Conservation (phyloP, 345 rosid species). For the Populus deltoides region DNA sequence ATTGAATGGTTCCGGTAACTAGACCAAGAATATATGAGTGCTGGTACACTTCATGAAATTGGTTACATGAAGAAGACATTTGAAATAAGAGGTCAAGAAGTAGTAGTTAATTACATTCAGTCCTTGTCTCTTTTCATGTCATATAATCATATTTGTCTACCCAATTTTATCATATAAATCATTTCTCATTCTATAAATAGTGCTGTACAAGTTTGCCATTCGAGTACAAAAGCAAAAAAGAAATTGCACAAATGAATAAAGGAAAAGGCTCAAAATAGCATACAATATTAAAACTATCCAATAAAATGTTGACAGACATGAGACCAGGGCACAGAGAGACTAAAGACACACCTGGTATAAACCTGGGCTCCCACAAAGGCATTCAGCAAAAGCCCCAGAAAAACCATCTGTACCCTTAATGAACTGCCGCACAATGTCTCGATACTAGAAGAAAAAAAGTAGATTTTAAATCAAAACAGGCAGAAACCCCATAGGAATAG, state of each 20-base stretch:
- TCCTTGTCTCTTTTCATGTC: background rate
- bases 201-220: background rate
- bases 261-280: background rate
- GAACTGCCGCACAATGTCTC: constrained; percentile 86
- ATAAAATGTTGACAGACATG: background rate
- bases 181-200: background rate
- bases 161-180: background rate
- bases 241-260: background rate
- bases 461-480: constrained; percentile 3
- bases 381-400: constrained; percentile 95
- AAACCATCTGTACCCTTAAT: constrained; percentile 96
- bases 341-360: constrained; percentile 69
- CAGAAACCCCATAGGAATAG: background rate
- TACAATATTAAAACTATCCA: background rate
- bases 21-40: background rate
- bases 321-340: background rate
- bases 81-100: background rate
- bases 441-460: constrained; percentile 54
- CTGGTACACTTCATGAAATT: background rate
- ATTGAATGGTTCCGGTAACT: background rate
- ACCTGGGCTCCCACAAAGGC: constrained; percentile 94
- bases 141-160: background rate
- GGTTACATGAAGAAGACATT: background rate
- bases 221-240: background rate
- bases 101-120: background rate